Evolutionary conservation across 2,329 filamentous ascomycete species (phyloP).

Genomic region (Cytospora piceicola): DNA sequence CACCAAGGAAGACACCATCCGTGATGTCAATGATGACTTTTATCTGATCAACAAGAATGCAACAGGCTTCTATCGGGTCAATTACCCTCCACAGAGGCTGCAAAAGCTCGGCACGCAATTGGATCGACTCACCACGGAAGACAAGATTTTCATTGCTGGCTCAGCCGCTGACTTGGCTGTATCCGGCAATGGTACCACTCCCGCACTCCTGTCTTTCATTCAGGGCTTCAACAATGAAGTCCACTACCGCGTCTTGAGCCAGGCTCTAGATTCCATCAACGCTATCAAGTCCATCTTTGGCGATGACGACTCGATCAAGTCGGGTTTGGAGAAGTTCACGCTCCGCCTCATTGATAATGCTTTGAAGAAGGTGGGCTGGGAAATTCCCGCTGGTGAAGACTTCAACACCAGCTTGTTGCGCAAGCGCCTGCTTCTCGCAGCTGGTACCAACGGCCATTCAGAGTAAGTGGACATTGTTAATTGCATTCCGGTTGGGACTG

Average conservation of each 20-base stretch:
- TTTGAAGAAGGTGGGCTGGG: constrained; percentile 82
- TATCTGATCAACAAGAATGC: constrained; percentile 94
- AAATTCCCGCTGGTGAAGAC: constrained; percentile 76
- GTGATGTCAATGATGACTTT: constrained; percentile 75
- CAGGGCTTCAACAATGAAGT: constrained; percentile 82
- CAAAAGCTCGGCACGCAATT: constrained; percentile 78
- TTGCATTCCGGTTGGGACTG: neutral
- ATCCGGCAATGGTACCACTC: constrained; percentile 80
- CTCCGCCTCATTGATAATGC: constrained; percentile 76
- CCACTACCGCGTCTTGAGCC: constrained; percentile 87
- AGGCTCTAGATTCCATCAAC: constrained; percentile 76
- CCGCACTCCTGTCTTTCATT: constrained; percentile 80
- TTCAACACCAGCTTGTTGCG: constrained; percentile 83
- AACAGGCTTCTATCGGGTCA: constrained; percentile 88
- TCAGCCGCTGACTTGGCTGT: constrained; percentile 89
- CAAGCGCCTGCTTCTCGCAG: constrained; percentile 76
- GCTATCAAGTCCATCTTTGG: constrained; percentile 85
- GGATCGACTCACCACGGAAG: constrained; percentile 75
- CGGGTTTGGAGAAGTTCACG: constrained; percentile 76
- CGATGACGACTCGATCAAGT: constrained; percentile 71
- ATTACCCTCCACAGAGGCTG: constrained; percentile 85
- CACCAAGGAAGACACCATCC: constrained; percentile 75
- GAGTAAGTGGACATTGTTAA: constrained; percentile 53
- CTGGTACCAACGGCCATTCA: constrained; percentile 76
- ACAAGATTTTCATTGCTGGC: constrained; percentile 91